Conservation (phyloP, 768 basidiomycete species). For the Russula sp. region DNA sequence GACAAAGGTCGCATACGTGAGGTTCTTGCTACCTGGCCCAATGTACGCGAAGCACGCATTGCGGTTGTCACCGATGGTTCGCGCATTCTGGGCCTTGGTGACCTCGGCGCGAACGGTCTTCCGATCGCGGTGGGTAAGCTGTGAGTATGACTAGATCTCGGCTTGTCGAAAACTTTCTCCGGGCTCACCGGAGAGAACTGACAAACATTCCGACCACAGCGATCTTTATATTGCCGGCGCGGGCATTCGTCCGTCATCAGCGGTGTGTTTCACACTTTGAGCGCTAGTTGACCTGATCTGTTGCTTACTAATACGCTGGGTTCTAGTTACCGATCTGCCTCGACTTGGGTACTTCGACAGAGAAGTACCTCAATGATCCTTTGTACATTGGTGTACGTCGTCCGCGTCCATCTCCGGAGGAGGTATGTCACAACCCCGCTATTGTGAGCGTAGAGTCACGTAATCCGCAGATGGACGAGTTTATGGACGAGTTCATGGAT, state of each 20-base stretch:
- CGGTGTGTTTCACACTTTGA: constrained; percentile 34
- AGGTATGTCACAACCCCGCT: constrained; percentile 4
- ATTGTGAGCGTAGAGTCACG: constrained; percentile 34
- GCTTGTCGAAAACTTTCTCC: neutral
- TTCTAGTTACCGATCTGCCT: constrained; percentile 56
- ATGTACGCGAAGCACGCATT: constrained; percentile 68
- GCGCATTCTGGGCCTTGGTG: constrained; percentile 84
- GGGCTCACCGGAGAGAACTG: neutral
- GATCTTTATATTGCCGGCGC: constrained; percentile 10
- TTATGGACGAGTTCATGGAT: constrained; percentile 91
- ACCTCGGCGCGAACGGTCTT: constrained; percentile 78
- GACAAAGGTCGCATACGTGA: constrained; percentile 76
- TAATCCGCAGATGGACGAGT: constrained; percentile 61
- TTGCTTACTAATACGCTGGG: neutral
- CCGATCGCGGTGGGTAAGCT: constrained; percentile 88
- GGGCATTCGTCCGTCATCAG: constrained; percentile 69
- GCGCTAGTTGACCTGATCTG: neutral
- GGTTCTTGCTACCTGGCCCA: constrained; percentile 70
- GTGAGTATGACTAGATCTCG: constrained; percentile 25
- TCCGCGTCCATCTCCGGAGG: constrained; percentile 25
- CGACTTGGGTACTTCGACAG: constrained; percentile 86
- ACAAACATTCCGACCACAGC: neutral
- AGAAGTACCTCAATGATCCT: constrained; percentile 73
- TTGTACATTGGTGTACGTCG: constrained; percentile 80
- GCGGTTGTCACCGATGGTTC: constrained; percentile 91